Evolutionary conservation across 768 basidiomycete genomes (phyloP).

Genomic region (Russula foetens): DNA sequence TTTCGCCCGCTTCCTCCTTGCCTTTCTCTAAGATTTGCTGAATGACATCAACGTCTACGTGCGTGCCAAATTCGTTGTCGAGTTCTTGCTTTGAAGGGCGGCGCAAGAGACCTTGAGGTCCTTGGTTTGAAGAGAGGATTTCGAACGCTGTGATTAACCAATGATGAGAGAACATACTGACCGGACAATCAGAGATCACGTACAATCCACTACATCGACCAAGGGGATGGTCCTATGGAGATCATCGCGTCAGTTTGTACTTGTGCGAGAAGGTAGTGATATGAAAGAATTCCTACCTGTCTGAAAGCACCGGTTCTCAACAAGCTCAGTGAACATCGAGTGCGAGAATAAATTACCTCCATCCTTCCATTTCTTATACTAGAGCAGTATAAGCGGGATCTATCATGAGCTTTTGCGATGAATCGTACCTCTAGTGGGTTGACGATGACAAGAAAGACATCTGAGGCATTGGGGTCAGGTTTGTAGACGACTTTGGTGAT

Average conservation of each 20-base stretch:
- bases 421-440: constrained; percentile 51
- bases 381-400: constrained; percentile 5
- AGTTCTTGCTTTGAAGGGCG: constrained; percentile 78
- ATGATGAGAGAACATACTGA: background rate
- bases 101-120: constrained; percentile 68
- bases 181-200: constrained; percentile 24
- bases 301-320: constrained; percentile 30
- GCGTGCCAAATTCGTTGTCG: constrained; percentile 59
- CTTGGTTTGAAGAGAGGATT: constrained; percentile 64
- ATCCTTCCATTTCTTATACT: constrained; percentile 74
- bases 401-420: background rate
- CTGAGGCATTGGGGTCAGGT: constrained; percentile 59
- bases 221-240: constrained; percentile 54
- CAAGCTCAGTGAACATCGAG: constrained; percentile 17
- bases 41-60: constrained; percentile 58
- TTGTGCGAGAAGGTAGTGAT: constrained; percentile 37
- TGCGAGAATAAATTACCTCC: constrained; percentile 51
- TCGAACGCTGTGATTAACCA: constrained; percentile 46
- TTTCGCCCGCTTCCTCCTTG: constrained; percentile 45
- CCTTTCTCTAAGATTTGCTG: constrained; percentile 55
- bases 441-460: constrained; percentile 67
- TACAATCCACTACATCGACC: constrained; percentile 76
- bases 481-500: constrained; percentile 74
- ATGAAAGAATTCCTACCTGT: constrained; percentile 55
- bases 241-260: background rate